phyloP scores from a whole-genome alignment of 306 rosid species.

The Malus domestica region DNA sequence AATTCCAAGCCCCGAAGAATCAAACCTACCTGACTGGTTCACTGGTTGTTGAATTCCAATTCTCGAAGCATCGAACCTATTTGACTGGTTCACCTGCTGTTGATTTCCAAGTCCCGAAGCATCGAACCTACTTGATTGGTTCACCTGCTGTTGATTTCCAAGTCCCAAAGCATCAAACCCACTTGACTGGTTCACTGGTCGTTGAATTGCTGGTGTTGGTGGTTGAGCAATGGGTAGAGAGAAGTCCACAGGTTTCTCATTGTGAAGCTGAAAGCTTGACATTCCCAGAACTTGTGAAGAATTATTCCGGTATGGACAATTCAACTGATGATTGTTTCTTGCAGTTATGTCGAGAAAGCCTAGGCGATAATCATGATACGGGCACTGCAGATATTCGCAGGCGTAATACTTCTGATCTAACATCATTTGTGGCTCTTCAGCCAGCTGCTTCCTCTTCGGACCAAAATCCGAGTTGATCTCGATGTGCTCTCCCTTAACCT shows the following conservation, averaged over 20 bases:
- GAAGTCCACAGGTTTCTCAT: slow-evolving; percentile 16
- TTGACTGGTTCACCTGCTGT: too few species aligned
- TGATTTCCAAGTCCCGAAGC: neutral
- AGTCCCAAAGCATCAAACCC: slow-evolving; percentile 14
- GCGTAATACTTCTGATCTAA: slow-evolving; percentile 29
- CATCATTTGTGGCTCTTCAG: slow-evolving; percentile 19
- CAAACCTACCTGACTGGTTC: neutral
- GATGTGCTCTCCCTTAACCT: slow-evolving; percentile 32
- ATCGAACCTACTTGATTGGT: too few species aligned
- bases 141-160: too few species aligned
- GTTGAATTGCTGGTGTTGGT: slow-evolving; percentile 13
- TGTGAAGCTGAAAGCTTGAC: slow-evolving; percentile 22
- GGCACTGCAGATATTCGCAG: slow-evolving; percentile 38
- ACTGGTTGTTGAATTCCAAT: neutral
- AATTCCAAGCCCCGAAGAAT: slow-evolving; percentile 12
- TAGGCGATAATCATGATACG: slow-evolving; percentile 20
- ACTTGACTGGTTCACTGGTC: slow-evolving; percentile 8
- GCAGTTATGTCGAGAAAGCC: slow-evolving; percentile 38
- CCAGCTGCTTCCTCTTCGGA: slow-evolving; percentile 30
- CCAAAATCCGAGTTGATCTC: slow-evolving; percentile 22
- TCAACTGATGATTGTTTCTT: slow-evolving; percentile 47
- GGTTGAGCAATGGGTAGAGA: slow-evolving; percentile 22
- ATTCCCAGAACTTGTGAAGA: slow-evolving; percentile 27
- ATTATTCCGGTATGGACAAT: slow-evolving; percentile 27
- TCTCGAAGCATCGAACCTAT: too few species aligned